Evolutionary conservation across 495 filamentous ascomycete genomes (phyloP).

Genomic region (Tuber microsphaerosporum): DNA sequence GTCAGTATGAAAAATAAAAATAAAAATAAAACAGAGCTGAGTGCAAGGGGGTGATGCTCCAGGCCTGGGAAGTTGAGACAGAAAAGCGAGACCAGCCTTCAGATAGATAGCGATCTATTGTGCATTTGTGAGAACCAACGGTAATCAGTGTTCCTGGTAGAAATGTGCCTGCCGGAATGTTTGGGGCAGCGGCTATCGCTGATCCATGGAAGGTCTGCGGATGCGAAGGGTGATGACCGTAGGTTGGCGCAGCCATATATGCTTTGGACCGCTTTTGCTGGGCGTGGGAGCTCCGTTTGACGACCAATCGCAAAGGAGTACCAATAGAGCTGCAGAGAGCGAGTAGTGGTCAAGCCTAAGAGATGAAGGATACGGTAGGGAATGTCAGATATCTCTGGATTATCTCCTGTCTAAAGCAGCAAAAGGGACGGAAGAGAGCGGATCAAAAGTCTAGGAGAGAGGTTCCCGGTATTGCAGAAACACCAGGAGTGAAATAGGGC

Average conservation of each 20-base stretch:
- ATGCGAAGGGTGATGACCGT: constrained; percentile 39
- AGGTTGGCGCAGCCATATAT: constrained; percentile 42
- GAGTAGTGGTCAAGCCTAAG: constrained; percentile 15
- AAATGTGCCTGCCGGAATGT: constrained; percentile 79
- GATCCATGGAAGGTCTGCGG: constrained; percentile 36
- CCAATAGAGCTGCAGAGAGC: constrained; percentile 24
- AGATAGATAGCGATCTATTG: constrained; percentile 97
- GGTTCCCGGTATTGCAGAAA: not conserved
- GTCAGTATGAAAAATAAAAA: not conserved
- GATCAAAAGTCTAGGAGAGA: not conserved
- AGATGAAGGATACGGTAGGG: constrained; percentile 8
- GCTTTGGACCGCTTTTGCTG: constrained; percentile 9
- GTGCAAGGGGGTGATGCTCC: not conserved
- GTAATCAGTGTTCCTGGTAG: constrained; percentile 90
- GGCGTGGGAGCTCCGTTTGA: constrained; percentile 24
- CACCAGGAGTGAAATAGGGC: constrained; percentile 1
- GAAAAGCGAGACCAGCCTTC: constrained; percentile 52
- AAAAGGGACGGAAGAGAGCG: constrained; percentile 12
- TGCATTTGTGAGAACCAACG: constrained; percentile 81
- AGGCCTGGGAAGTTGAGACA: not conserved
- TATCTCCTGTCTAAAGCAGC: constrained; percentile 20
- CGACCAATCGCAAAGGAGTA: constrained; percentile 23
- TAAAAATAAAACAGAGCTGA: not conserved
- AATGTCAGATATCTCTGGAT: not conserved
- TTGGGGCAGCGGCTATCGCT: constrained; percentile 46